phyloP scores from a whole-genome alignment of 2,329 filamentous ascomycete genomes.

The Ploettnerulaceae sp. region DNA sequence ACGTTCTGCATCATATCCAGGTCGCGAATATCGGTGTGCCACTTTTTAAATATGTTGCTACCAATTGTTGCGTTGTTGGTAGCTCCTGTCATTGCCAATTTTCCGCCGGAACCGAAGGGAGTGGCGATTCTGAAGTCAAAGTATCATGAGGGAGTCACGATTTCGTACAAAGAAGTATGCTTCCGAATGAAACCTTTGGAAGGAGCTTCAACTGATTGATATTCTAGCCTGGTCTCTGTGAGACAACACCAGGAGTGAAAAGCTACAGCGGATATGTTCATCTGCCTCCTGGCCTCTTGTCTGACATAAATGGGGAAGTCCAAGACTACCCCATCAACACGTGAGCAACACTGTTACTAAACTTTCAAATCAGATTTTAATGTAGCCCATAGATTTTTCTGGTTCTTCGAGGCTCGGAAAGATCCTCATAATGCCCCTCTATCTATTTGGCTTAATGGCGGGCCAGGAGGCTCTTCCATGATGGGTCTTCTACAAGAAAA shows the following conservation, averaged over 20 bases:
- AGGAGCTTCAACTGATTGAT: not conserved
- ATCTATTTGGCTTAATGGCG: conserved; percentile 50
- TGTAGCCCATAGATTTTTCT: conserved; percentile 42
- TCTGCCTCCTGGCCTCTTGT: too few species aligned
- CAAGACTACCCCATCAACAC: too few species aligned
- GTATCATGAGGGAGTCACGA: conserved; percentile 1
- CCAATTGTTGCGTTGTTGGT: not conserved
- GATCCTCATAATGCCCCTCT: conserved; percentile 43
- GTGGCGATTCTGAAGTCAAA: conserved; percentile 1
- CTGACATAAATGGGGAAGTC: too few species aligned
- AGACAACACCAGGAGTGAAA: conserved; percentile 30
- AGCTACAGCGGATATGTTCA: conserved; percentile 31
- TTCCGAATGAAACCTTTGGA: not conserved
- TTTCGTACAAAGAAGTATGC: conserved; percentile 6
- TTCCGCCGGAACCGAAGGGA: not conserved
- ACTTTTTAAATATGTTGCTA: not conserved
- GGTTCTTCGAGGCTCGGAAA: conserved; percentile 48
- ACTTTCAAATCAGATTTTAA: too few species aligned
- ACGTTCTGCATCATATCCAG: not conserved
- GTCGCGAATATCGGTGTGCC: not conserved
- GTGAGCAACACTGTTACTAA: too few species aligned
- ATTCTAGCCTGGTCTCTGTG: too few species aligned
- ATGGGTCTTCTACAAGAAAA: conserved; percentile 37
- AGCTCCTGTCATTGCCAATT: not conserved
- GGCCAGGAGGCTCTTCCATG: conserved; percentile 47